Conservation (phyloP, 768 basidiomycete genomes). For the Cubamyces sp. region DNA sequence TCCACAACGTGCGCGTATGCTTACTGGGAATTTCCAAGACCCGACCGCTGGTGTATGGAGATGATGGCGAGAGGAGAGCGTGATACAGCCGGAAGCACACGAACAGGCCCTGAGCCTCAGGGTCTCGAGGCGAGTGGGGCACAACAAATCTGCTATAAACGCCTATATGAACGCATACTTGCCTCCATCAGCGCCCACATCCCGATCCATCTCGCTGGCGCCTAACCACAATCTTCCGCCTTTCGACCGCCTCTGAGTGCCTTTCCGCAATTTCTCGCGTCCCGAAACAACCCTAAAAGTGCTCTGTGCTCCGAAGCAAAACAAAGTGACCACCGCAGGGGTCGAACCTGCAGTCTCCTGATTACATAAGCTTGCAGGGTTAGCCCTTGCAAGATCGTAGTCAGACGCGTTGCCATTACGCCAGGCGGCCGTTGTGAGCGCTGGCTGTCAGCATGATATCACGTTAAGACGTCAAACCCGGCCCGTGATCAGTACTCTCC, state of each 20-base stretch:
- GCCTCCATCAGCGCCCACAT: too few relatives aligned
- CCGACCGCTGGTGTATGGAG: too few relatives aligned
- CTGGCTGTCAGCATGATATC: neutral
- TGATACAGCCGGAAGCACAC: too few relatives aligned
- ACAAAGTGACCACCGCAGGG: slow-evolving; percentile 76
- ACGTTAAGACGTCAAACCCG: neutral
- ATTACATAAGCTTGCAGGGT: slow-evolving; percentile 37
- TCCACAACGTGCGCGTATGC: too few relatives aligned
- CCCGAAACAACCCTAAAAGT: neutral
- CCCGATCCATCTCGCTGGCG: too few relatives aligned
- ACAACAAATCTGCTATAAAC: too few relatives aligned
- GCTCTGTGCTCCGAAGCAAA: neutral
- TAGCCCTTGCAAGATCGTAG: neutral
- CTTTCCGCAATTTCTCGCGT: neutral
- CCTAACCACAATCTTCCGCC: too few relatives aligned
- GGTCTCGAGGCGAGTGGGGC: too few relatives aligned
- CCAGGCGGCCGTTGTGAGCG: slow-evolving; percentile 6
- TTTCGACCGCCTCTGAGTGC: neutral
- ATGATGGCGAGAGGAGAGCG: too few relatives aligned
- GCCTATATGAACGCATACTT: too few relatives aligned
- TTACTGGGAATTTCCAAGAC: too few relatives aligned
- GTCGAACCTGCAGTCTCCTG: slow-evolving; percentile 95
- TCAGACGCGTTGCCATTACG: slow-evolving; percentile 19
- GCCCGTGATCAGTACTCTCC: neutral
- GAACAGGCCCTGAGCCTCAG: too few relatives aligned